Evolutionary conservation across 805 yeast species (phyloP), one percentile per base, ranked within the genome.

Genomic region (Teunomyces lycoperdinae): DNA sequence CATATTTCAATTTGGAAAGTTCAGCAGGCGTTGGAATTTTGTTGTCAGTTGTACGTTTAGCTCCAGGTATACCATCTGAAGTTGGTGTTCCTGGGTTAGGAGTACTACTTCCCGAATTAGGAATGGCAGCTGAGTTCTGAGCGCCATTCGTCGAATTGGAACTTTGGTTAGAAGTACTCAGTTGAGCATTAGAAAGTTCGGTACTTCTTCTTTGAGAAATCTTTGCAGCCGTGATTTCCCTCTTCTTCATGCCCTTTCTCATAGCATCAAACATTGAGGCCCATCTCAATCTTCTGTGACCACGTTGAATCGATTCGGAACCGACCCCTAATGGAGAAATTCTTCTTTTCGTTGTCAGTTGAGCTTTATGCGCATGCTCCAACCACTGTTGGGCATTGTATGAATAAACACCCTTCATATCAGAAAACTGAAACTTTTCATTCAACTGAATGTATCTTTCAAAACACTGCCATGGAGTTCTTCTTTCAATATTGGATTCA

Each of bases 391-490:
- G 92, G 0, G 97, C 96, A 51, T 77, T 80, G 46, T 81, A 80
- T 0, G 97, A 89, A 58, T 87, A 81, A 14, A 85, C 79, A 0
- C 98, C 99, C 60, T 87, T 84, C 82, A 94, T 81, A 60, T 92
- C 98, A 36, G 82, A 73, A 50, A 89, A 80, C 54, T 89, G 95
- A 58, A 90, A 92, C 49, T 85, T 84, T 50, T 92, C 97, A 58
- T 88, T 89, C 54, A 94, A 75, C 68, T 92, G 98, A 51, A 91
- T 85, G 73, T 92, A 94, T 55, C 99, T 74, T 66, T 94, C 99
- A 70, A 94, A 94, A 64, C 98, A 92, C 64, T 92, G 98, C 99
- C 99, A 94, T 0, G 99, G 96, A 0, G 98, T 94, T 59, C 99
- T 79, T 59, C 97, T 80, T 65, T 94, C 98, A 48, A 90, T 89